A percentile compares a stretch with the other conserved stretches of the same genome.
Evolutionary conservation across 2,329 filamentous ascomycete genomes (phyloP).

Genomic region (Bipolaris sorokiniana): DNA sequence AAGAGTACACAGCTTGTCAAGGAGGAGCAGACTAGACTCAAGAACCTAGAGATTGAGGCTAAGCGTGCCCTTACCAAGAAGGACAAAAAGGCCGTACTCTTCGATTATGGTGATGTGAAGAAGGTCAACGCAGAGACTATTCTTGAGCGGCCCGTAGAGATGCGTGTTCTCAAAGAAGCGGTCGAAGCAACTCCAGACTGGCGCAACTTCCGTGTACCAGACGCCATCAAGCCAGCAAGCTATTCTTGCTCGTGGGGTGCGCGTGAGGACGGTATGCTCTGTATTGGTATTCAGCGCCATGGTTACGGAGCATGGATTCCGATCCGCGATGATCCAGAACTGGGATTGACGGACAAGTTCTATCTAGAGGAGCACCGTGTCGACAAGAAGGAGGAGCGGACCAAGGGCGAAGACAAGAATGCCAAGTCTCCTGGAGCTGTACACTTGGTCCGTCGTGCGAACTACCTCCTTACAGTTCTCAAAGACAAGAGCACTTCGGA

Average conservation of each 20-base stretch:
- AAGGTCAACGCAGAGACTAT: conserved; percentile 96
- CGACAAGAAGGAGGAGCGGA: conserved; percentile 93
- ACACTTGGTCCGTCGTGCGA: conserved; percentile 90
- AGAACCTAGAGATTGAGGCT: conserved; percentile 69
- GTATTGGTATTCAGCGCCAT: conserved; percentile 89
- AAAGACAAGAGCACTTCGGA: conserved; percentile 81
- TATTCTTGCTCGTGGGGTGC: conserved; percentile 93
- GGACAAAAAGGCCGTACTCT: conserved; percentile 94
- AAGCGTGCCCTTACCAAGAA: conserved; percentile 92
- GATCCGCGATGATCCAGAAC: conserved; percentile 88
- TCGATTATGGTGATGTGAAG: conserved; percentile 91
- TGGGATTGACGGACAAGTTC: conserved; percentile 87
- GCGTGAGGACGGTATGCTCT: conserved; percentile 95
- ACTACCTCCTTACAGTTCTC: conserved; percentile 93
- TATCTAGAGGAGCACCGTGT: conserved; percentile 98
- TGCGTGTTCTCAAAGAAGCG: conserved; percentile 80
- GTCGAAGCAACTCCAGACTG: conserved; percentile 70
- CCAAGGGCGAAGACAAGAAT: conserved; percentile 70
- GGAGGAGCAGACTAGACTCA: conserved; percentile 70
- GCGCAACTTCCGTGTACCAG: conserved; percentile 81
- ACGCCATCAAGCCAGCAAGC: conserved; percentile 89
- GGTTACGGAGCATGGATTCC: conserved; percentile 95
- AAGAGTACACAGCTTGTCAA: conserved; percentile 72
- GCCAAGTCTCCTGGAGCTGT: conserved; percentile 96
- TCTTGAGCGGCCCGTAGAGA: conserved; percentile 86